These are phyloP conservation scores for Yamagishiella unicocca DNA, from an alignment of 139 green algal genomes.

Conservation along the genomic window DNA sequence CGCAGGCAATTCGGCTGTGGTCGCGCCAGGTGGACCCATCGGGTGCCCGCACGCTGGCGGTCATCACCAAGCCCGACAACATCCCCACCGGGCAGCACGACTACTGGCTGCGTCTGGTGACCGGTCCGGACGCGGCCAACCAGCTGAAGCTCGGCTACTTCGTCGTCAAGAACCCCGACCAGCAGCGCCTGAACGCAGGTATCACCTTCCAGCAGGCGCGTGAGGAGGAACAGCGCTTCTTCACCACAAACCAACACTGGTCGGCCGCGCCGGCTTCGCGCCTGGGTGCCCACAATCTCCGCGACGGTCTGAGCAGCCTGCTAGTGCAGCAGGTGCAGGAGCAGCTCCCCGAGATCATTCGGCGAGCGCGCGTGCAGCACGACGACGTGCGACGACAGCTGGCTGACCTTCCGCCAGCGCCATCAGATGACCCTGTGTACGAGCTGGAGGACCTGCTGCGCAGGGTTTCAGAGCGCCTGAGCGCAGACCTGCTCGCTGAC, in stretches of 20 bases:
- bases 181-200: constrained; percentile 6
- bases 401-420: neutral
- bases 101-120: neutral
- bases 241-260: constrained; percentile 17
- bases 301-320: neutral
- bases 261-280: neutral
- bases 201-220: constrained; percentile 26
- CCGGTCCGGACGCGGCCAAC: neutral
- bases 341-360: constrained; percentile 4
- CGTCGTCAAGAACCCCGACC: constrained; percentile 42
- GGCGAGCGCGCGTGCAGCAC: neutral
- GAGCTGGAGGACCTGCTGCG: neutral
- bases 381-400: neutral
- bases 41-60: constrained; percentile 4
- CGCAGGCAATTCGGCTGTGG: constrained; percentile 19
- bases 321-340: neutral
- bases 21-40: constrained; percentile 20
- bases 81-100: neutral
- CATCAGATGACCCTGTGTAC: neutral
- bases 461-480: no score
- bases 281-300: constrained; percentile 26
- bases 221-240: neutral
- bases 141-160: constrained; percentile 27
- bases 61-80: constrained; percentile 52
- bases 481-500: no score